Evolutionary conservation across 148 eudicot species (phyloP).

Genomic region (Tetragonia tetragonoides): DNA sequence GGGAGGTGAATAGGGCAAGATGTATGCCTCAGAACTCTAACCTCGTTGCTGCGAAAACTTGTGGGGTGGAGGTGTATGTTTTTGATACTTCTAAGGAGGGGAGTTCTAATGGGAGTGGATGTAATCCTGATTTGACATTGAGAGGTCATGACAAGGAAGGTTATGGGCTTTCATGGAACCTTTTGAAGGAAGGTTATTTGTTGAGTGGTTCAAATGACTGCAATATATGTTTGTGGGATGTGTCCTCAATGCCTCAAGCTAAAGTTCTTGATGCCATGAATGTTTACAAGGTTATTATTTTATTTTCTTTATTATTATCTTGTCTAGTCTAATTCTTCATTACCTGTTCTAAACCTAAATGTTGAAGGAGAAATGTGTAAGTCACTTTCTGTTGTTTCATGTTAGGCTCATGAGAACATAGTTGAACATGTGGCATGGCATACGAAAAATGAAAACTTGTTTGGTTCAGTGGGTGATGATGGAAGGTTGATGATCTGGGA

Average conservation of each 20-base stretch:
- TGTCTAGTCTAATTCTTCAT: background rate
- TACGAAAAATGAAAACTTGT: slow-evolving; percentile 65
- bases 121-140: slow-evolving; percentile 64
- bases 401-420: slow-evolving; percentile 70
- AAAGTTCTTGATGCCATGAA: slow-evolving; percentile 62
- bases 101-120: slow-evolving; percentile 30
- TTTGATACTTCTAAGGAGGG: slow-evolving; percentile 62
- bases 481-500: slow-evolving; percentile 86
- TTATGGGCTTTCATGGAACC: slow-evolving; percentile 93
- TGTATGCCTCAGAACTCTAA: slow-evolving; percentile 75
- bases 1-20: slow-evolving; percentile 88
- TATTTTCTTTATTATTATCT: background rate
- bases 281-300: slow-evolving; percentile 54
- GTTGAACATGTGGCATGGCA: slow-evolving; percentile 96
- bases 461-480: slow-evolving; percentile 95
- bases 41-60: slow-evolving; percentile 82
- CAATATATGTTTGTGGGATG: slow-evolving; percentile 92
- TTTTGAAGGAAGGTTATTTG: slow-evolving; percentile 70
- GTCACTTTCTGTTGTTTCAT: background rate
- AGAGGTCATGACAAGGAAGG: slow-evolving; percentile 98
- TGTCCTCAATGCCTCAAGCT: slow-evolving; percentile 56
- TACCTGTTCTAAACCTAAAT: background rate
- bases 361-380: background rate
- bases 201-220: slow-evolving; percentile 91
- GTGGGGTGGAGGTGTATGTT: slow-evolving; percentile 70